Base-by-base conservation (phyloP, 2,329 filamentous ascomycete genomes). In the Stachybotrys echinatus region DNA sequence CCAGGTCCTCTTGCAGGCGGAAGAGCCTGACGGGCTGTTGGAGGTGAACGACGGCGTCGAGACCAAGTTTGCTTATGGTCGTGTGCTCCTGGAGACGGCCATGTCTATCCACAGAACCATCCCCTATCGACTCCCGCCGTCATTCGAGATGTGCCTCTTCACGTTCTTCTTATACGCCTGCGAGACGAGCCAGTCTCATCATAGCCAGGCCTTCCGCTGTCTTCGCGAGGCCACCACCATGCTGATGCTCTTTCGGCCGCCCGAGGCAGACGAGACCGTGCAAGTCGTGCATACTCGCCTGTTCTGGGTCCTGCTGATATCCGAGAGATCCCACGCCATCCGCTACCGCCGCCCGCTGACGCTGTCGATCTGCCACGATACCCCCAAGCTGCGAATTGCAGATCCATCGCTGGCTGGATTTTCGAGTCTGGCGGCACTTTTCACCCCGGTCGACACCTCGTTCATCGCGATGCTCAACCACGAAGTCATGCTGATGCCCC, bases 131-230 rank as follows among this genome's bases (percentile, higher is more conserved):
- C 62, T 66, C 12, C 67, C 62, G 5, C 69, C 72, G 0, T 65
- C 61, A 3, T 59, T 74, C 10, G 66, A 74, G 39, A 63, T 66
- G 31, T 69, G 71, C 12, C 61, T 74, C 5, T 58, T 73, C 12
- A 64, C 66, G 2, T 74, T 74, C 54, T 74, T 74, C 46, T 62
- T 74, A 18, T 74, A 74, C 47, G 69, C 72, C 4, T 74, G 71
- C 42, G 70, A 74, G 44, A 68, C 69, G 2, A 61, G 65, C 12
- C 56, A 73, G 6, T 70, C 67, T 5, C 71, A 73, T 47, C 72
- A 74, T 51, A 71, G 66, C 45, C 71, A 70, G 34, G 69, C 72
- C 0, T 74, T 74, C 19, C 54, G 71, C 18, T 73, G 70, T 42
- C 60, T 75, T 0, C 64, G 72, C n/a, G 70, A 75, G 50, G 67